Evolutionary conservation across 1,139 yeast species (phyloP).

Genomic region (Taiozyma sp.): DNA sequence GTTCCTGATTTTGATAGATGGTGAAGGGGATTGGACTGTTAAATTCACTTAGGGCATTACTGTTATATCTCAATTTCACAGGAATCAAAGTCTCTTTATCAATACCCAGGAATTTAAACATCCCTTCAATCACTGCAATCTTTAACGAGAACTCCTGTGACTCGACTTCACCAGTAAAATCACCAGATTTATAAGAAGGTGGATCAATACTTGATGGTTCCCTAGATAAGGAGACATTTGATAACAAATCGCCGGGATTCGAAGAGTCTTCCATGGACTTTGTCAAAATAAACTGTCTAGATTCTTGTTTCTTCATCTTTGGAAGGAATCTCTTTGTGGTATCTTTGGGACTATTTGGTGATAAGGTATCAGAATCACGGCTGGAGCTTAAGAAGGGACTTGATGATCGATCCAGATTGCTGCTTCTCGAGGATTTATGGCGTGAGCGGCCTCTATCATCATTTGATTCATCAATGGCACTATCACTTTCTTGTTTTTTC

Average conservation of each 20-base stretch:
- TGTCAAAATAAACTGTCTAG: slow-evolving; percentile 56
- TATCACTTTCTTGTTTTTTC: neutral
- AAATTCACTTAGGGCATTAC: slow-evolving; percentile 12
- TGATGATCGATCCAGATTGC: neutral
- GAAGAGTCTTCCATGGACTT: slow-evolving; percentile 36
- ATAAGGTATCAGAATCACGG: neutral
- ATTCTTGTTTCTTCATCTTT: slow-evolving; percentile 24
- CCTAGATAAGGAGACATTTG: slow-evolving; percentile 75
- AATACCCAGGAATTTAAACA: slow-evolving; percentile 70
- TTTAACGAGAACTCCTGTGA: slow-evolving; percentile 70
- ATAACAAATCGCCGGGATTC: slow-evolving; percentile 81
- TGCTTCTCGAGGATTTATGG: neutral
- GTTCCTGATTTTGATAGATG: slow-evolving; percentile 8
- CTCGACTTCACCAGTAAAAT: slow-evolving; percentile 64
- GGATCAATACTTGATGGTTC: slow-evolving; percentile 28
- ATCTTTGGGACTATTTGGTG: slow-evolving; percentile 1
- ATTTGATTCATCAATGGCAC: neutral
- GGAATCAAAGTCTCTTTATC: slow-evolving; percentile 36
- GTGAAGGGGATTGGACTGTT: slow-evolving; percentile 21
- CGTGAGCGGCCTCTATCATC: slow-evolving; percentile 11
- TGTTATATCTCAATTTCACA: slow-evolving; percentile 1
- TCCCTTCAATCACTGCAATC: slow-evolving; percentile 66
- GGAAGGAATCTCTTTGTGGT: slow-evolving; percentile 8
- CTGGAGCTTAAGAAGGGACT: neutral
- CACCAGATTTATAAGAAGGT: slow-evolving; percentile 30